Evolutionary conservation across 176 grass and related monocot genomes (phyloP).

Genomic region (Triticum dicoccoides): DNA sequence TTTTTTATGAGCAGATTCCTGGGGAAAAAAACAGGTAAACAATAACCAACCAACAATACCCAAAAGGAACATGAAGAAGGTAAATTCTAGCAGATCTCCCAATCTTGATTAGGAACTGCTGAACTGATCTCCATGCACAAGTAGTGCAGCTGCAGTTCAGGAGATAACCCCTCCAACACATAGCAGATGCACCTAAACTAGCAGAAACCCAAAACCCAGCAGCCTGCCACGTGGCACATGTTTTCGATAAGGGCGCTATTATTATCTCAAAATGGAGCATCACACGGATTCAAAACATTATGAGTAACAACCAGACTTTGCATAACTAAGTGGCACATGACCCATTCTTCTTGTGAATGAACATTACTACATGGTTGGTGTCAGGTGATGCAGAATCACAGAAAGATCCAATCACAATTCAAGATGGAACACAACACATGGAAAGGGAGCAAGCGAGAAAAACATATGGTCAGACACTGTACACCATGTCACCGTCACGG

Average conservation of each 20-base stretch:
- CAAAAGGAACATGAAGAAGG: not conserved
- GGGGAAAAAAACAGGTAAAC: slow-evolving; percentile 32
- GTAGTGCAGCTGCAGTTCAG: not conserved
- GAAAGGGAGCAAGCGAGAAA: not conserved
- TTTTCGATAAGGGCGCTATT: too few relatives aligned
- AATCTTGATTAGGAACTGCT: not conserved
- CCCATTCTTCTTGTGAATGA: not conserved
- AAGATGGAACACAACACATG: not conserved
- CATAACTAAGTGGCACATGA: not conserved
- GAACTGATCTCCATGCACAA: not conserved
- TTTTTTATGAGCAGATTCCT: slow-evolving; percentile 12
- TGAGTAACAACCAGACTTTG: too few relatives aligned
- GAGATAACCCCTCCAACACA: not conserved
- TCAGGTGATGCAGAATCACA: not conserved
- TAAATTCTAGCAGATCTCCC: slow-evolving; percentile 13
- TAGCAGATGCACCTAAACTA: not conserved
- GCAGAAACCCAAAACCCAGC: not conserved
- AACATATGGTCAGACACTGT: not conserved
- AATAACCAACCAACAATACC: slow-evolving; percentile 24
- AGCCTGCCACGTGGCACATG: slow-evolving; percentile 1
- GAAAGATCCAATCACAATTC: slow-evolving; percentile 15
- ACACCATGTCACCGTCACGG: not conserved
- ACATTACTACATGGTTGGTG: not conserved
- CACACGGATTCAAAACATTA: too few relatives aligned
- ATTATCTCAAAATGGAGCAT: too few relatives aligned